Percentiles rank a stretch among this genome's conserved stretches.
phyloP scores from a whole-genome alignment of 2,329 filamentous ascomycete genomes.

The Beauveria scarabaeidicola region DNA sequence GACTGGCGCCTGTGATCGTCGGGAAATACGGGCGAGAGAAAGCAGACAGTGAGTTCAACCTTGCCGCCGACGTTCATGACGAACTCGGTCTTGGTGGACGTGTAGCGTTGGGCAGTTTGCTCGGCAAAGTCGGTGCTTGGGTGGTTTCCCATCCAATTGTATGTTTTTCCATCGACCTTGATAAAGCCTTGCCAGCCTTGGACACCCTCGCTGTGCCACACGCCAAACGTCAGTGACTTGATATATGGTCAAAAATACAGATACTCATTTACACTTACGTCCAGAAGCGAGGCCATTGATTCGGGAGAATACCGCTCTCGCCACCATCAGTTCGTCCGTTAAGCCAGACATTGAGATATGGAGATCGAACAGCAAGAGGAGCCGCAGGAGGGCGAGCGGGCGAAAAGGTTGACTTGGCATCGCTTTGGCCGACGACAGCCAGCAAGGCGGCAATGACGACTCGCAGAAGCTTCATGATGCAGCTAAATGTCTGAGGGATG shows the following conservation, averaged over 20 bases:
- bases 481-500: neutral
- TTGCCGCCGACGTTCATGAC: constrained; percentile 54
- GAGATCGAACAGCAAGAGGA: constrained; percentile 65
- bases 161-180: constrained; percentile 54
- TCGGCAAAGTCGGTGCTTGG: constrained; percentile 40
- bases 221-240: neutral
- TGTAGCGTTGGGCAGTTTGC: constrained; percentile 60
- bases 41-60: constrained; percentile 58
- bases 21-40: constrained; percentile 61
- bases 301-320: constrained; percentile 58
- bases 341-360: constrained; percentile 66
- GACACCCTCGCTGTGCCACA: constrained; percentile 34
- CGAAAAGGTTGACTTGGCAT: constrained; percentile 45
- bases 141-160: constrained; percentile 60
- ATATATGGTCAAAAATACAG: too few species aligned
- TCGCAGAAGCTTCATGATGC: constrained; percentile 10
- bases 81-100: constrained; percentile 64
- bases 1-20: constrained; percentile 60
- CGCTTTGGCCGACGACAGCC: constrained; percentile 19
- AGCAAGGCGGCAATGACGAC: constrained; percentile 20
- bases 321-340: constrained; percentile 51
- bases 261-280: constrained; percentile 35
- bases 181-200: constrained; percentile 63
- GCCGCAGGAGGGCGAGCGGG: constrained; percentile 59
- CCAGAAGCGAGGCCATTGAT: constrained; percentile 63